Evolutionary conservation across 2,329 filamentous ascomycete genomes (phyloP), one percentile per base, ranked within the genome.

Genomic region (Fusarium poae): DNA sequence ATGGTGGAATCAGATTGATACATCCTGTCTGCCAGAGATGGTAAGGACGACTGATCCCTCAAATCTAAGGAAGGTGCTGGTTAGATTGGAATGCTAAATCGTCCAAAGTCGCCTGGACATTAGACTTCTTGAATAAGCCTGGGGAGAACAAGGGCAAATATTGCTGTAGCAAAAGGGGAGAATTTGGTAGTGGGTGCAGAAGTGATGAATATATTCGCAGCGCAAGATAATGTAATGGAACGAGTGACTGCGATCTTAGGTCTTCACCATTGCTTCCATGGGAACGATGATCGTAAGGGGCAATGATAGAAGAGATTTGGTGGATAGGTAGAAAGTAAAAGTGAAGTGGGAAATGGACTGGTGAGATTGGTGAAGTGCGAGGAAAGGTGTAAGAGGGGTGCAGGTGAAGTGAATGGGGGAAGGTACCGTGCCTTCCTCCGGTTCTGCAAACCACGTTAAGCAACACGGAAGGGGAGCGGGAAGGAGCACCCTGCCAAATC

Each of bases 31-130:
- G 51, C 57, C 53, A 62, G 56, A 58, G 65, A 64, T 61, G 50
- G 55, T 55, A 65, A 62, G 54, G 65, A 45, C 62, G 50, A 49
- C 62, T 49, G 43, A 65, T 62, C 53, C 39, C 49, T 35, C 49
- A 64, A 45, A 72, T 68, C 73, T 74, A 51, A 61, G 75, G 77
- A 76, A 78, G 65, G 77, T 70, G 65, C 71, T 57, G 52, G 65
- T 78, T 74, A 78, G 74, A 74, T 70, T 43, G 30, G 43, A 62
- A 64, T 59, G 43, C 50, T 57, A 62, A 51, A 69, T 64, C 32
- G 49, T 57, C 44, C 57, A 58, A 57, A 60, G 59, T 43, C 52
- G 55, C 30, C 30, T 52, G 23, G 35, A 48, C 35, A 59, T 57
- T 58, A 35, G 55, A 51, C 55, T 35, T 44, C 39, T 62, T 52